Evolutionary conservation across 208 protist species (phyloP).

Genomic region (Borovskyia barvae): DNA sequence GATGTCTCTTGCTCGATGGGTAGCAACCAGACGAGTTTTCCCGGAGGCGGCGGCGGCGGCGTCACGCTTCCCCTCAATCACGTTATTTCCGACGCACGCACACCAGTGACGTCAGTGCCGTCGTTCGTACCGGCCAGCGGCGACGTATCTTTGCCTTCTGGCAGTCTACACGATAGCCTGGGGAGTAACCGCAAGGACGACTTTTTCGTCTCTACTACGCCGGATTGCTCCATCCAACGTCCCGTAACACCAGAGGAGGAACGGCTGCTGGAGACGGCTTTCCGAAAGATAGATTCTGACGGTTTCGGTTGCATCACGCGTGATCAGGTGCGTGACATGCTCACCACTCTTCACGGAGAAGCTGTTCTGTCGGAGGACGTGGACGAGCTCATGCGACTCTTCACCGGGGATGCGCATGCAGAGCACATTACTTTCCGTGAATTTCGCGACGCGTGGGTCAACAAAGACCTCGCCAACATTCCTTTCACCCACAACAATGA

Average conservation of each 20-base stretch:
- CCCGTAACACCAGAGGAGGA: constrained; percentile 69
- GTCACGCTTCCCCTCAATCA: neutral
- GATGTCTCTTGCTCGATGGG: neutral
- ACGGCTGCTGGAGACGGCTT: constrained; percentile 61
- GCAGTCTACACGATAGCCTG: neutral
- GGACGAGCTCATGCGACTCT: constrained; percentile 66
- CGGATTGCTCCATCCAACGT: constrained; percentile 64
- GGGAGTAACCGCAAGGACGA: too few species aligned
- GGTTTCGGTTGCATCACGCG: constrained; percentile 77
- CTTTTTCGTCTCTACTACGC: too few species aligned
- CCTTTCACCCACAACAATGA: constrained; percentile 55
- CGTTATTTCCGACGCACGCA: neutral
- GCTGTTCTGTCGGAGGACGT: constrained; percentile 55
- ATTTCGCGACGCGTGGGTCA: constrained; percentile 87
- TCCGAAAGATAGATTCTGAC: constrained; percentile 78
- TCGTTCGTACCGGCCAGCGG: neutral
- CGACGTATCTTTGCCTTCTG: neutral
- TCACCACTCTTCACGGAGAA: constrained; percentile 71
- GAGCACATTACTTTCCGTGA: constrained; percentile 71
- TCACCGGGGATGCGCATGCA: constrained; percentile 60
- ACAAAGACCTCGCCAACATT: constrained; percentile 64
- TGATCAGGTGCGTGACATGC: constrained; percentile 85
- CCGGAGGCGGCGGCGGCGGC: neutral
- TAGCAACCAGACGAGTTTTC: neutral
- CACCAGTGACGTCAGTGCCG: neutral